Percentiles rank a stretch among this genome's conserved stretches.
Evolutionary conservation across 225 moss, liverwort and hornwort genomes (phyloP).

Genomic region (Climacium dendroides): DNA sequence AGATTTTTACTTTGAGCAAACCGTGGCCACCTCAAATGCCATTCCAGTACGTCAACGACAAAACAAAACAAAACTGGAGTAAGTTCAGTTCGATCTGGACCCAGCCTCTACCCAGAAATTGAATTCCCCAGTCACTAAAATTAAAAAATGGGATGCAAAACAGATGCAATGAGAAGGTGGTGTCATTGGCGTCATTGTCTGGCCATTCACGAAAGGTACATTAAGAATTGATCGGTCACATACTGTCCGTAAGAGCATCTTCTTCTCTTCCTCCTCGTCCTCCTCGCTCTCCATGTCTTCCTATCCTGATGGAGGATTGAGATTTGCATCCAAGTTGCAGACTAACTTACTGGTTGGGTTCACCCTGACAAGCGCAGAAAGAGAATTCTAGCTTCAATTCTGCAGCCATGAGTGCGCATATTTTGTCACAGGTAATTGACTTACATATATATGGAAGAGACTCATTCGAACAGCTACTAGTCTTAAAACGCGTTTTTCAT

Average conservation of each 20-base stretch:
- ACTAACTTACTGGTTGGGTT: not conserved
- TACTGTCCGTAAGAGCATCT: slow-evolving; percentile 1
- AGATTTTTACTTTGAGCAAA: not conserved
- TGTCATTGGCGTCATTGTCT: not conserved
- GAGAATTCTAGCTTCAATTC: not conserved
- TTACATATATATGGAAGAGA: not conserved
- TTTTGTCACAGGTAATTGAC: slow-evolving; percentile 3
- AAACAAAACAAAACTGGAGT: not conserved
- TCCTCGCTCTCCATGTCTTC: not conserved
- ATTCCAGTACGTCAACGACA: not conserved
- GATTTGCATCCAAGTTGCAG: not conserved
- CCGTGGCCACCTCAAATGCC: not conserved
- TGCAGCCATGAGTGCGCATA: slow-evolving; percentile 20
- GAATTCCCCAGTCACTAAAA: too few species aligned
- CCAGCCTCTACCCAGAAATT: not conserved
- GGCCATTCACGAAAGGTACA: not conserved
- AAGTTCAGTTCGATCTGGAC: not conserved
- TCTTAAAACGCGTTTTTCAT: not conserved
- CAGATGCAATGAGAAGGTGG: not conserved
- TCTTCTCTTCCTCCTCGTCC: not conserved
- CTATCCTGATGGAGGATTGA: not conserved
- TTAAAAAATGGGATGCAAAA: not conserved
- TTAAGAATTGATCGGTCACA: not conserved
- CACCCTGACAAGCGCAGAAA: not conserved
- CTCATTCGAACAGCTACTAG: not conserved